Percentiles rank a stretch among this genome's conserved stretches.
Evolutionary conservation across 768 basidiomycete species (phyloP).

Genomic region (Nidularia pulvinata): DNA sequence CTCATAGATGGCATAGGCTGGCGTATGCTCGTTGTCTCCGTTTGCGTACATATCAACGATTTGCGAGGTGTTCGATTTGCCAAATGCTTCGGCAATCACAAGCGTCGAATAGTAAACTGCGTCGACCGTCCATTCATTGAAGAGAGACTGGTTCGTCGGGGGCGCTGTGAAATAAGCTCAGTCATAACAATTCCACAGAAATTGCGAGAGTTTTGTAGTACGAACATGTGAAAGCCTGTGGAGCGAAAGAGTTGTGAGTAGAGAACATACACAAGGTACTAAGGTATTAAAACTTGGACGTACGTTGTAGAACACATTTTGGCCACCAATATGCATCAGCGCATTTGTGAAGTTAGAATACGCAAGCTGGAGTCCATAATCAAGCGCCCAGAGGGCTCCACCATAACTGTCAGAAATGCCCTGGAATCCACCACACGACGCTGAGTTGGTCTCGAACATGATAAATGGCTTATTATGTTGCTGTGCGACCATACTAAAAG

Average conservation of each 20-base stretch:
- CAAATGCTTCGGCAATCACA: slow-evolving; percentile 68
- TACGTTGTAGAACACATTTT: slow-evolving; percentile 69
- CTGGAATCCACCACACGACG: slow-evolving; percentile 70
- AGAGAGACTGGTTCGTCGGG: slow-evolving; percentile 56
- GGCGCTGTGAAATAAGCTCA: slow-evolving; percentile 25
- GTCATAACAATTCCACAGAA: too few relatives aligned
- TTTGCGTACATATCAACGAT: slow-evolving; percentile 65
- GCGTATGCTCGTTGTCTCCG: slow-evolving; percentile 50
- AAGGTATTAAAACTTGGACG: slow-evolving; percentile 12
- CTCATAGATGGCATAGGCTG: slow-evolving; percentile 77
- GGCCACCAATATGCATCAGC: slow-evolving; percentile 63
- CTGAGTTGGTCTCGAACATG: slow-evolving; percentile 75
- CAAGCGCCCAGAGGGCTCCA: slow-evolving; percentile 66
- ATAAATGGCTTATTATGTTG: slow-evolving; percentile 45
- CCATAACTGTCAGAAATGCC: slow-evolving; percentile 65
- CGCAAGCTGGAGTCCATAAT: slow-evolving; percentile 66
- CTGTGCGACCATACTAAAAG: slow-evolving; percentile 43
- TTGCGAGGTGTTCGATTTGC: slow-evolving; percentile 59
- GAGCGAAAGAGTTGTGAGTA: background rate
- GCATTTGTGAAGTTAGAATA: slow-evolving; percentile 55
- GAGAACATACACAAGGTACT: background rate
- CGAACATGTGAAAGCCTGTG: slow-evolving; percentile 7
- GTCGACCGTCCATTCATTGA: slow-evolving; percentile 74
- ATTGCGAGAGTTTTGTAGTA: background rate
- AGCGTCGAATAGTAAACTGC: slow-evolving; percentile 78